Evolutionary conservation across 2,329 filamentous ascomycete genomes (phyloP), one percentile per base, ranked within the genome.

Genomic region (Phialocephala subalpina): DNA sequence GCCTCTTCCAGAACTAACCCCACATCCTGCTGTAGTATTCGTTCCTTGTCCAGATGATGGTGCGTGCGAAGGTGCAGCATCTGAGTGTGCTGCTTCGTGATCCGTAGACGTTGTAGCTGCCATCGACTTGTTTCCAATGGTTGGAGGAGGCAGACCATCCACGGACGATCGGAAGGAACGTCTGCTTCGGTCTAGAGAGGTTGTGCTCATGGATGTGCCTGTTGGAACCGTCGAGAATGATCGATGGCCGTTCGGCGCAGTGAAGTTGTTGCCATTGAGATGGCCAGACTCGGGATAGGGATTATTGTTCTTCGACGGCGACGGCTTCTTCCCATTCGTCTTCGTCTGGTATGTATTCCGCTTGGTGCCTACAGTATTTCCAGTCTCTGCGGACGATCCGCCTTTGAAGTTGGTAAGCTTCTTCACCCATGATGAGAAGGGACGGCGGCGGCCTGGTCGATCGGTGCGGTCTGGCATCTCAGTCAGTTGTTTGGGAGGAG

Each of bases 341-440:
- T 82, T 83, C 60, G 78, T 80, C 60, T 82, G 77, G 47, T 76
- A 72, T 60, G 74, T 73, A 69, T 80, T 79, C 60, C 79, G 78
- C 72, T 84, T 85, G 40, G 72, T 70, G 55, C 77, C 74, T 66
- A 74, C 79, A 69, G 76, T 79, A 74, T 76, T 78, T 65, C 74
- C 79, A 72, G 75, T 66, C 49, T 83, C 83, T 67, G 88, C 84
- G 36, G 90, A 91, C 4, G 89, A 90, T 63, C 82, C 84, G 63
- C 76, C 78, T 79, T 97, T 97, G 80, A 97, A 90, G 78, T 91
- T 95, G 68, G 94, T 90, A 64, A 98, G 87, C 76, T 94, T 94
- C 84, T 94, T 97, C 83, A 99, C 93, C 92, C 95, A 97, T 72
- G 90, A 92, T 56, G 94, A 88, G 77, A 98, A 98, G 27, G 94